phyloP scores from a whole-genome alignment of 1,139 yeast species.

The Yamadazyma sp. region DNA sequence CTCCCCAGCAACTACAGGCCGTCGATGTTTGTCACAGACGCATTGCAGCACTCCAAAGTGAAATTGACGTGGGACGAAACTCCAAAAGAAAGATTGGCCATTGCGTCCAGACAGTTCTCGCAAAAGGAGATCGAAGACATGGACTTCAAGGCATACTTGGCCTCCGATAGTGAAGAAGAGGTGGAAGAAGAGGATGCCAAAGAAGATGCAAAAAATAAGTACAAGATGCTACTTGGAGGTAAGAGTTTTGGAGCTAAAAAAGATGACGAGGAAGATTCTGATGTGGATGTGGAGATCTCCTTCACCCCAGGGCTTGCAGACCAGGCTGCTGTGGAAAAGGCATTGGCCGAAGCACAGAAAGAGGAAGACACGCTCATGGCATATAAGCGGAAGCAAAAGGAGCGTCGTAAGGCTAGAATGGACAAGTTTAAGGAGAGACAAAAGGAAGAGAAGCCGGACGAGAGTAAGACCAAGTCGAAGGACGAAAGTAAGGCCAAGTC shows the following conservation, averaged over 20 bases:
- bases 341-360: conserved; percentile 35
- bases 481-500: conserved; percentile 9
- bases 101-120: conserved; percentile 79
- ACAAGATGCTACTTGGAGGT: conserved; percentile 60
- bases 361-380: conserved; percentile 82
- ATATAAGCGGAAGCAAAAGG: conserved; percentile 86
- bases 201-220: conserved; percentile 52
- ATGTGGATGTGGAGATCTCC: conserved; percentile 92
- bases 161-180: conserved; percentile 75
- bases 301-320: conserved; percentile 84
- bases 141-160: conserved; percentile 95
- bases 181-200: conserved; percentile 37
- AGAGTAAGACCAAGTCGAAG: conserved; percentile 15
- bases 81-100: conserved; percentile 81
- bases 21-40: conserved; percentile 83
- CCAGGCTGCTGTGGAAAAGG: conserved; percentile 19
- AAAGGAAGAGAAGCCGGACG: conserved; percentile 29
- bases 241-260: conserved; percentile 36
- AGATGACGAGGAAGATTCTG: conserved; percentile 53
- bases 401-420: conserved; percentile 80
- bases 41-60: conserved; percentile 90
- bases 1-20: conserved; percentile 84
- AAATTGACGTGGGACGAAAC: conserved; percentile 98
- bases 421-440: conserved; percentile 67
- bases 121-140: conserved; percentile 92